A percentile compares a stretch with the other conserved stretches of the same genome.
Conservation (phyloP, 169 alveolate species). For the Condylostoma magnum region DNA sequence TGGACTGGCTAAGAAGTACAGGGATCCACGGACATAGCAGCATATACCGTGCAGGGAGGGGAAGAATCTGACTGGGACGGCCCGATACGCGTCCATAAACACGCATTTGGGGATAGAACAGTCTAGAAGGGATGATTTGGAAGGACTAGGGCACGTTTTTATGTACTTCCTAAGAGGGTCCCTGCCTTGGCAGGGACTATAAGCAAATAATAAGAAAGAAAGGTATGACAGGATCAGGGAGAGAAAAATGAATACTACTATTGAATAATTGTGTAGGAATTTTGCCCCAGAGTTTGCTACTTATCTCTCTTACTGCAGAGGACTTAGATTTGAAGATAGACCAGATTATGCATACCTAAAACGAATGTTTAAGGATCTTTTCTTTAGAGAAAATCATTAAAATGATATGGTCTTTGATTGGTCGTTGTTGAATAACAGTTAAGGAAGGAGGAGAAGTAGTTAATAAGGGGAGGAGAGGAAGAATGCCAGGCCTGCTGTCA, state of each 20-base stretch:
- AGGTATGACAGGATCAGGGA: conserved; percentile 85
- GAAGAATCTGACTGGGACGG: conserved; percentile 82
- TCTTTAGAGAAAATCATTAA: conserved; percentile 18
- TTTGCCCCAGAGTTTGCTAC: conserved; percentile 69
- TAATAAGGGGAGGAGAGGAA: too few relatives aligned
- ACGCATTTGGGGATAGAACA: conserved; percentile 81
- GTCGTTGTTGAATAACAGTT: too few relatives aligned
- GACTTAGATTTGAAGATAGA: conserved; percentile 70
- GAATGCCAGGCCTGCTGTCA: too few relatives aligned
- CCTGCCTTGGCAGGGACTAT: conserved; percentile 82
- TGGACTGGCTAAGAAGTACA: conserved; percentile 77
- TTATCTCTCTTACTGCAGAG: conserved; percentile 57
- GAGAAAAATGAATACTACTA: conserved; percentile 77
- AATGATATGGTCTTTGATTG: conserved; percentile 14
- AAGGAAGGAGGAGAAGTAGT: too few relatives aligned
- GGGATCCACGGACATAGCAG: conserved; percentile 58
- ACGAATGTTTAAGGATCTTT: conserved; percentile 21
- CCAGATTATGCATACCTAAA: conserved; percentile 73
- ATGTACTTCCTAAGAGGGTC: conserved; percentile 73
- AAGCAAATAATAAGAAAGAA: conserved; percentile 77
- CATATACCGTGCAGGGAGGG: conserved; percentile 83
- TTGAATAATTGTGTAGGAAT: conserved; percentile 80
- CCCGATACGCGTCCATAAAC: conserved; percentile 77
- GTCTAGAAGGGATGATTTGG: conserved; percentile 87
- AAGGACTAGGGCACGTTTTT: conserved; percentile 72